Conservation (phyloP, 306 rosid genomes). For the Rosa rugosa region DNA sequence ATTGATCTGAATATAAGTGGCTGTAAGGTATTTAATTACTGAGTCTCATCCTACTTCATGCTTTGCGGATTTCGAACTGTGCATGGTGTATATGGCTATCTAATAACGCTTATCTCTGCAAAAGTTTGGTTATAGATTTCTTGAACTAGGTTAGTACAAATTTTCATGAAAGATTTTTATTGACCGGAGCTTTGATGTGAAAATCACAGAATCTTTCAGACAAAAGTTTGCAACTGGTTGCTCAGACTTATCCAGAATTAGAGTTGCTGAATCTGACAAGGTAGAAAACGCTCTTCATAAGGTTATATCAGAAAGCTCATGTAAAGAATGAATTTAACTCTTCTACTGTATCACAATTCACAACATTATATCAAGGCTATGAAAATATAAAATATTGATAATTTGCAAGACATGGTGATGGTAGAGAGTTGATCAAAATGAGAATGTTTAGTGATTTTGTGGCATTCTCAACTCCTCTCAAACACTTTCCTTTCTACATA, state of each 20-base stretch:
- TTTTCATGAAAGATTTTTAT: slow-evolving; percentile 17
- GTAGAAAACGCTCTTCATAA: slow-evolving; percentile 27
- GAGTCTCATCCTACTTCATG: slow-evolving; percentile 19
- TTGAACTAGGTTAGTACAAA: slow-evolving; percentile 1
- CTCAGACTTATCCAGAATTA: slow-evolving; percentile 56
- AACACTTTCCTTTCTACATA: background rate
- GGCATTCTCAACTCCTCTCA: background rate
- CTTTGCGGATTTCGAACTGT: background rate
- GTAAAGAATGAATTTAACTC: background rate
- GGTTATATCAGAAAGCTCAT: background rate
- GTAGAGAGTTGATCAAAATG: background rate
- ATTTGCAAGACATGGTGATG: background rate
- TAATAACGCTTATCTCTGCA: background rate
- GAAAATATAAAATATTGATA: background rate
- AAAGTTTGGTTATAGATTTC: background rate
- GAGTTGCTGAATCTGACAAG: slow-evolving; percentile 67
- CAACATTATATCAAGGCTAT: background rate
- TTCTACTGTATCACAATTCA: background rate
- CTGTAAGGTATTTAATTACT: slow-evolving; percentile 65
- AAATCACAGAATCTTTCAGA: slow-evolving; percentile 64
- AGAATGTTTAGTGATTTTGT: background rate
- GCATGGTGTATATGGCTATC: background rate
- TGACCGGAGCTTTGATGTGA: slow-evolving; percentile 34
- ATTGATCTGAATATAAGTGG: slow-evolving; percentile 81
- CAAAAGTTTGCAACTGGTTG: slow-evolving; percentile 53